Evolutionary conservation across 768 basidiomycete species (phyloP).

Genomic region (Naganishia onofrii): DNA sequence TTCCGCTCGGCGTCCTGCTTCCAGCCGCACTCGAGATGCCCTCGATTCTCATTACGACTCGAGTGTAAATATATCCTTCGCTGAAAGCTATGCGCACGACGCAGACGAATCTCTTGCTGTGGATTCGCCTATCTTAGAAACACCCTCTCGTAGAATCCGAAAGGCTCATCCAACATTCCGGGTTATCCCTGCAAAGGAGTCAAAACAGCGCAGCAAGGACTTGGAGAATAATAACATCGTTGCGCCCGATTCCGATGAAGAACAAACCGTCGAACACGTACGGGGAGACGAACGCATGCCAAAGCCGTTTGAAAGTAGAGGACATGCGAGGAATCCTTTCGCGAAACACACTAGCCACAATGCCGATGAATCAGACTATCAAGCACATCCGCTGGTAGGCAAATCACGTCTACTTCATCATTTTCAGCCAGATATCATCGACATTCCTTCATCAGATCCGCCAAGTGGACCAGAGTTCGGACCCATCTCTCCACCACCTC

Average conservation of each 20-base stretch:
- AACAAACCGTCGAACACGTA: not conserved
- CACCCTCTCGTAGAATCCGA: constrained; percentile 2
- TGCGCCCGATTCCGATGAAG: constrained; percentile 13
- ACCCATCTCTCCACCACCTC: not conserved
- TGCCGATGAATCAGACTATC: not conserved
- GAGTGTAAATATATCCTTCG: not conserved
- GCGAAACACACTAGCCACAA: not conserved
- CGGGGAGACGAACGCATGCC: not conserved
- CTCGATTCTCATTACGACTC: too few species aligned
- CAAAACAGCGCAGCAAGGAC: not conserved
- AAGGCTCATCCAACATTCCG: constrained; percentile 9
- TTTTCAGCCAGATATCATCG: not conserved
- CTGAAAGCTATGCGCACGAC: not conserved
- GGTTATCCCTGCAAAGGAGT: not conserved
- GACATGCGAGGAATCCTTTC: constrained; percentile 21
- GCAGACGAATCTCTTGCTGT: constrained; percentile 18
- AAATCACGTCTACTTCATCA: constrained; percentile 3
- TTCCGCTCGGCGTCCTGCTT: not conserved
- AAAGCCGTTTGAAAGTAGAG: not conserved
- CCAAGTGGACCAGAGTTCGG: constrained; percentile 6
- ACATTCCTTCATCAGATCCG: constrained; percentile 4
- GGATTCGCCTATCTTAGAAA: constrained; percentile 7
- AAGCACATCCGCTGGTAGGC: not conserved
- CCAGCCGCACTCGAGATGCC: not conserved
- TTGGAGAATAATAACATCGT: not conserved